Percentiles rank a stretch among this genome's conserved stretches.
phyloP scores from a whole-genome alignment of 2,329 filamentous ascomycete species.

The Sphaerulina vaccinii region DNA sequence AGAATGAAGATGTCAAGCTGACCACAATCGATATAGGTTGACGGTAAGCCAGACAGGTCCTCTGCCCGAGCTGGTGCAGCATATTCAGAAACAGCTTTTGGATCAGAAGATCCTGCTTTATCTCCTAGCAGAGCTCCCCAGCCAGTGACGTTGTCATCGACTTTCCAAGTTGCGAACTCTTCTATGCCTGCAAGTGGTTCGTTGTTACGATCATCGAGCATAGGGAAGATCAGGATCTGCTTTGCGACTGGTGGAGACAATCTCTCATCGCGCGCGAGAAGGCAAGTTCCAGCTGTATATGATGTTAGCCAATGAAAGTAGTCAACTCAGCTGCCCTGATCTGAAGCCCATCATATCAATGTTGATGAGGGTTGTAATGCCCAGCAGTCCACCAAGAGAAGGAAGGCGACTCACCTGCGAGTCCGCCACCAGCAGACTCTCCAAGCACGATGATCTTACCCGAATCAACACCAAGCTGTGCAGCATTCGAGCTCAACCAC shows the following conservation, averaged over 20 bases:
- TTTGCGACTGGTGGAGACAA: slow-evolving; percentile 24
- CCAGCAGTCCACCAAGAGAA: no score
- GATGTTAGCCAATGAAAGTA: no score
- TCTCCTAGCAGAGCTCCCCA: slow-evolving; percentile 44
- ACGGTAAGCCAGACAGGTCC: slow-evolving; percentile 40
- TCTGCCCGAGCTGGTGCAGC: slow-evolving; percentile 27
- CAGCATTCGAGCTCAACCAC: slow-evolving; percentile 20
- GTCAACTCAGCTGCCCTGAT: no score
- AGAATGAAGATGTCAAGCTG: slow-evolving; percentile 47
- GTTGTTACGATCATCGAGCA: slow-evolving; percentile 48
- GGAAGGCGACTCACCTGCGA: no score
- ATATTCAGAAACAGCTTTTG: slow-evolving; percentile 22
- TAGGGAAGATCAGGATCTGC: slow-evolving; percentile 47
- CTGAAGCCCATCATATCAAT: no score
- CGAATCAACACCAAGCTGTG: slow-evolving; percentile 15
- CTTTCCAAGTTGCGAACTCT: slow-evolving; percentile 39
- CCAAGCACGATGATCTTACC: slow-evolving; percentile 20
- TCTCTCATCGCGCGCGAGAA: slow-evolving; percentile 27
- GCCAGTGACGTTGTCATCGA: slow-evolving; percentile 41
- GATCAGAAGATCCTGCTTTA: slow-evolving; percentile 18
- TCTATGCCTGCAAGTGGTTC: slow-evolving; percentile 37
- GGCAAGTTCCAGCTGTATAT: slow-evolving; percentile 21
- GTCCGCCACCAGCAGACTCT: slow-evolving; percentile 21
- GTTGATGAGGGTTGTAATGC: no score
- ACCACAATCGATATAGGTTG: slow-evolving; percentile 46